Conservation (phyloP, 768 basidiomycete genomes). For the Tephrocybe sp. region DNA sequence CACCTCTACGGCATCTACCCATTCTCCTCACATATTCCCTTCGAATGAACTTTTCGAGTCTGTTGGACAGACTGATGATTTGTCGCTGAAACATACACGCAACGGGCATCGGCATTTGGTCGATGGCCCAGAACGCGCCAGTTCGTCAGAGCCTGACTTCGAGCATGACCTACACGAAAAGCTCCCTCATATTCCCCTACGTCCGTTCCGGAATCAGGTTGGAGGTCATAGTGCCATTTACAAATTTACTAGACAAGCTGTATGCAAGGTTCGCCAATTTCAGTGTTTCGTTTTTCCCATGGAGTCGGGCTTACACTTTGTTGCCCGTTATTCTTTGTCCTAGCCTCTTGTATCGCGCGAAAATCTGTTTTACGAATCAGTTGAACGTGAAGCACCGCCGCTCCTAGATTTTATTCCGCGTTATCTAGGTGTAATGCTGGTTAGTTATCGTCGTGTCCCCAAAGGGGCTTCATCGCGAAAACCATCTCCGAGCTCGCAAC, state of each 20-base stretch:
- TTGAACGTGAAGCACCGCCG: slow-evolving; percentile 91
- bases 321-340: slow-evolving; percentile 15
- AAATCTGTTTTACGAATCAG: slow-evolving; percentile 96
- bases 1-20: slow-evolving; percentile 55
- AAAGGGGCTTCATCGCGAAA: slow-evolving; percentile 29
- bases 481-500: slow-evolving; percentile 18
- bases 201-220: slow-evolving; percentile 96
- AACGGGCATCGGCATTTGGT: neutral
- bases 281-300: slow-evolving; percentile 12
- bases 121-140: slow-evolving; percentile 1
- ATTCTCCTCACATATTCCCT: slow-evolving; percentile 25
- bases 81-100: slow-evolving; percentile 5
- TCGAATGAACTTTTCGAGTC: slow-evolving; percentile 14
- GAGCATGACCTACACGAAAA: slow-evolving; percentile 43
- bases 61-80: slow-evolving; percentile 1
- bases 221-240: slow-evolving; percentile 98
- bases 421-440: slow-evolving; percentile 97
- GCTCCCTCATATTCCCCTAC: slow-evolving; percentile 86
- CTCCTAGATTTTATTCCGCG: slow-evolving; percentile 94
- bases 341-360: slow-evolving; percentile 96
- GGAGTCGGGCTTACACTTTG: slow-evolving; percentile 19
- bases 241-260: slow-evolving; percentile 95
- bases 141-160: slow-evolving; percentile 34
- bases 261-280: slow-evolving; percentile 83
- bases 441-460: slow-evolving; percentile 85